These are phyloP conservation scores for Scutellaria barbata DNA, from an alignment of 257 asterid genomes.

Conservation along the genomic window DNA sequence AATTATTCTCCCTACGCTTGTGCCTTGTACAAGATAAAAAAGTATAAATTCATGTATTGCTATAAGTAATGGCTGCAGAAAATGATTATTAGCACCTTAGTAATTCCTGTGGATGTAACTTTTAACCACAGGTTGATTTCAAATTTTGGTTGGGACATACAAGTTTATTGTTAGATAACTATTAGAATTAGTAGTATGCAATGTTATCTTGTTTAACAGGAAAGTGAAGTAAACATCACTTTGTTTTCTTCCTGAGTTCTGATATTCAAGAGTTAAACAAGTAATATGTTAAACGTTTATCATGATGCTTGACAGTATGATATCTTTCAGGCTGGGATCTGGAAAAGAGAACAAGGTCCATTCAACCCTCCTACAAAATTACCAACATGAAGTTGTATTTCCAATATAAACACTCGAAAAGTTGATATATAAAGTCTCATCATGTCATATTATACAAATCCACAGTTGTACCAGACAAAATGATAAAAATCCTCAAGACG, in stretches of 20 bases:
- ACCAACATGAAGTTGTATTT: neutral
- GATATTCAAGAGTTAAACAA: neutral
- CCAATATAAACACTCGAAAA: neutral
- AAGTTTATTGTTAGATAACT: neutral
- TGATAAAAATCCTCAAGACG: neutral
- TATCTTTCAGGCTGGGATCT: neutral
- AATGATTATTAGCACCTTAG: neutral
- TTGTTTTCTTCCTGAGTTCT: neutral
- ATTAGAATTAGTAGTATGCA: neutral
- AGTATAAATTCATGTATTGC: neutral
- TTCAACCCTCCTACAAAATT: neutral
- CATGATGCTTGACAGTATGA: neutral
- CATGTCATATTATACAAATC: neutral
- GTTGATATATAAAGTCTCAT: neutral
- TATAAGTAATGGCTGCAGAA: constrained; percentile 1
- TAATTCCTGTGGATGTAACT: constrained; percentile 11
- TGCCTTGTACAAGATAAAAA: constrained; percentile 2
- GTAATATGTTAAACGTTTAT: neutral
- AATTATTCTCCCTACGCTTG: neutral
- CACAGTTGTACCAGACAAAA: neutral
- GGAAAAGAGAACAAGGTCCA: neutral
- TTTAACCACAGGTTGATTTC: constrained; percentile 10
- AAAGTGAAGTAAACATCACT: neutral
- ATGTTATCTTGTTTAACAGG: neutral
- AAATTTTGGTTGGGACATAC: neutral